Percentiles rank a stretch among this genome's conserved stretches.
phyloP scores from a whole-genome alignment of 1,284 basidiomycete species.

The Hemileia vastatrix region DNA sequence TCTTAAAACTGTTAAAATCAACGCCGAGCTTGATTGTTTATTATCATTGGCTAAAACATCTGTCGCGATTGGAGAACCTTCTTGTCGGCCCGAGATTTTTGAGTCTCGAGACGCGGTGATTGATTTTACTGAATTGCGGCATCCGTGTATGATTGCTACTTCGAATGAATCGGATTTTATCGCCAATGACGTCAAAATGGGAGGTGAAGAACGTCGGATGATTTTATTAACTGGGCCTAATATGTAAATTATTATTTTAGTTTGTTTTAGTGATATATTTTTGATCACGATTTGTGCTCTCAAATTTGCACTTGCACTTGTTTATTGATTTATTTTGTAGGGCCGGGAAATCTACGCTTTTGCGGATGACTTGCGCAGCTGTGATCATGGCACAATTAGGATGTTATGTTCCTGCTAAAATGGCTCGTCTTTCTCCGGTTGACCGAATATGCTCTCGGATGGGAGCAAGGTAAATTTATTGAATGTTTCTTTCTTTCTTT shows the following conservation, averaged over 20 bases:
- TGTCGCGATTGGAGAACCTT: conserved; percentile 76
- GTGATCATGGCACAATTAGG: conserved; percentile 95
- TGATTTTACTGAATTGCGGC: conserved; percentile 70
- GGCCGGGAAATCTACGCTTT: conserved; percentile 67
- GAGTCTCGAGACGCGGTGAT: conserved; percentile 67
- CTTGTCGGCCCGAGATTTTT: conserved; percentile 79
- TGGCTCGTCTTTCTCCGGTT: conserved; percentile 73
- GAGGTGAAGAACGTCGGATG: conserved; percentile 65
- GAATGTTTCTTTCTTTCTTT: conserved; percentile 40
- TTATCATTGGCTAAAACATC: conserved; percentile 87
- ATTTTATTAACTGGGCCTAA: conserved; percentile 90
- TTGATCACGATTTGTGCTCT: neutral
- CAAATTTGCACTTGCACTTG: neutral
- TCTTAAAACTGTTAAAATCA: conserved; percentile 50
- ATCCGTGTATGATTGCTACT: conserved; percentile 53
- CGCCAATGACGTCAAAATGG: conserved; percentile 83
- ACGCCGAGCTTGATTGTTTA: conserved; percentile 82
- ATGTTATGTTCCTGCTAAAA: conserved; percentile 85
- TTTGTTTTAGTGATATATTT: conserved; percentile 34
- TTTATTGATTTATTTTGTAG: conserved; percentile 31
- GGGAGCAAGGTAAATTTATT: conserved; percentile 76
- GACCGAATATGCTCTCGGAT: conserved; percentile 93
- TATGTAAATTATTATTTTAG: conserved; percentile 49
- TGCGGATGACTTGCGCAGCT: conserved; percentile 93
- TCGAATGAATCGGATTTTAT: conserved; percentile 60